phyloP scores from a whole-genome alignment of 2,329 filamentous ascomycete species.

The Geosmithia morbida region DNA sequence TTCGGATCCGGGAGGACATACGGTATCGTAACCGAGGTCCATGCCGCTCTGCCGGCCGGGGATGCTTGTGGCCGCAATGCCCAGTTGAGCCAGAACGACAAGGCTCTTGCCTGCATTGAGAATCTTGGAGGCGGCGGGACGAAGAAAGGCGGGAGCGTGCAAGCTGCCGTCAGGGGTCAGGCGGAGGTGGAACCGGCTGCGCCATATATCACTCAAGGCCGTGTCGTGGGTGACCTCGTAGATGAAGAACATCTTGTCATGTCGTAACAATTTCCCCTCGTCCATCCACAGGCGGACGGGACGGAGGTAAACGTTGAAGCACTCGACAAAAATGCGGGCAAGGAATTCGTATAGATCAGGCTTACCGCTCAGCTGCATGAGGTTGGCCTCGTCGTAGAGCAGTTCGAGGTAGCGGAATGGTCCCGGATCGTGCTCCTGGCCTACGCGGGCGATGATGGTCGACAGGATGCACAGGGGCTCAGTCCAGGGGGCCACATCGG shows the following conservation, averaged over 20 bases:
- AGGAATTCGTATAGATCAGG: slow-evolving; percentile 46
- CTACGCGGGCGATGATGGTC: slow-evolving; percentile 43
- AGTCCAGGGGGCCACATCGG: slow-evolving; percentile 38
- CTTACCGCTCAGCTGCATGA: slow-evolving; percentile 57
- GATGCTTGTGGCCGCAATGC: slow-evolving; percentile 15
- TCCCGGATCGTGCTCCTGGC: slow-evolving; percentile 28
- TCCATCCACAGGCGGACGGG: slow-evolving; percentile 80
- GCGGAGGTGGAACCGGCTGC: slow-evolving; percentile 56
- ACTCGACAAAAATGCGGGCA: slow-evolving; percentile 60
- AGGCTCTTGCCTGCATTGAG: slow-evolving; percentile 84
- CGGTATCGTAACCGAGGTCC: slow-evolving; percentile 37
- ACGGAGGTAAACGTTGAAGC: slow-evolving; percentile 67
- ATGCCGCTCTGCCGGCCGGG: slow-evolving; percentile 4
- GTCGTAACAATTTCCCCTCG: slow-evolving; percentile 50
- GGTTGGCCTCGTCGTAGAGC: slow-evolving; percentile 55
- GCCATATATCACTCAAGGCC: slow-evolving; percentile 58
- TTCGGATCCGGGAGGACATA: slow-evolving; percentile 31
- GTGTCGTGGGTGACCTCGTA: slow-evolving; percentile 35
- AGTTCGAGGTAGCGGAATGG: slow-evolving; percentile 67
- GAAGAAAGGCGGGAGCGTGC: slow-evolving; percentile 62
- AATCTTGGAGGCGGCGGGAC: slow-evolving; percentile 53
- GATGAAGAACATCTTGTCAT: slow-evolving; percentile 65
- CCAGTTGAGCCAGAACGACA: slow-evolving; percentile 64
- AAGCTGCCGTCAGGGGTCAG: slow-evolving; percentile 42
- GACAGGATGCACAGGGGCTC: slow-evolving; percentile 45